Percentiles rank a stretch among this genome's conserved stretches.
Evolutionary conservation across 1,139 yeast genomes (phyloP).

Genomic region (Yamadazyma dushanensis): DNA sequence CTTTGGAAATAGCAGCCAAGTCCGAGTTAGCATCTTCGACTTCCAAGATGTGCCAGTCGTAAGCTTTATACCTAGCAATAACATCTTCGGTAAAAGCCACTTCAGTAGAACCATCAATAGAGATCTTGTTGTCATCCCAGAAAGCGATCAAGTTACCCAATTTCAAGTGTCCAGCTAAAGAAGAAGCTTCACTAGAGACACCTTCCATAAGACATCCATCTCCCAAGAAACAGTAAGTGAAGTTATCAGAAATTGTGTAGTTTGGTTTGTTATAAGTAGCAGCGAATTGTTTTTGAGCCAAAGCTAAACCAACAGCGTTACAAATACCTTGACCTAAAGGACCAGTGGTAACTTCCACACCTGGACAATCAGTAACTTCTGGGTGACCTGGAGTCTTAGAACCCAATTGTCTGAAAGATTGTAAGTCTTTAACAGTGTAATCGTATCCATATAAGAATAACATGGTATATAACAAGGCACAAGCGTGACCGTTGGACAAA

Average conservation of each 20-base stretch:
- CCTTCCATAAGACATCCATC: constrained; percentile 99
- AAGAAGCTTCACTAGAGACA: constrained; percentile 90
- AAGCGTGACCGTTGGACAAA: constrained; percentile 95
- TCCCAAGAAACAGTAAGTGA: constrained; percentile 83
- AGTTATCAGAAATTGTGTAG: constrained; percentile 67
- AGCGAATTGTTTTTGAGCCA: constrained; percentile 90
- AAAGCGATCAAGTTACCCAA: constrained; percentile 92
- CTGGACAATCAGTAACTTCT: constrained; percentile 75
- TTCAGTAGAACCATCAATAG: constrained; percentile 93
- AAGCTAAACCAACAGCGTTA: constrained; percentile 96
- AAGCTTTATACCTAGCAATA: constrained; percentile 77
- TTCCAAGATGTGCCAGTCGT: constrained; percentile 89
- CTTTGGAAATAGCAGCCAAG: constrained; percentile 67
- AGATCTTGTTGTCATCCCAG: constrained; percentile 96
- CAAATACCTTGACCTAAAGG: constrained; percentile 98
- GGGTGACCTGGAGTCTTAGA: constrained; percentile 99
- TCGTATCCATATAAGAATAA: constrained; percentile 86
- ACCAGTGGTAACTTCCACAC: constrained; percentile 97
- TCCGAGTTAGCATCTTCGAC: constrained; percentile 85
- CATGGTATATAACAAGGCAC: constrained; percentile 85
- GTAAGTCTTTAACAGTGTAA: constrained; percentile 80
- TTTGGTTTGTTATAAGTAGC: constrained; percentile 94
- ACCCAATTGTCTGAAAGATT: constrained; percentile 84
- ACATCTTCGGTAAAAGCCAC: constrained; percentile 97
- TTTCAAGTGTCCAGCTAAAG: constrained; percentile 95